phyloP scores from a whole-genome alignment of 441 rosid genomes.

The Erodium texanum region DNA sequence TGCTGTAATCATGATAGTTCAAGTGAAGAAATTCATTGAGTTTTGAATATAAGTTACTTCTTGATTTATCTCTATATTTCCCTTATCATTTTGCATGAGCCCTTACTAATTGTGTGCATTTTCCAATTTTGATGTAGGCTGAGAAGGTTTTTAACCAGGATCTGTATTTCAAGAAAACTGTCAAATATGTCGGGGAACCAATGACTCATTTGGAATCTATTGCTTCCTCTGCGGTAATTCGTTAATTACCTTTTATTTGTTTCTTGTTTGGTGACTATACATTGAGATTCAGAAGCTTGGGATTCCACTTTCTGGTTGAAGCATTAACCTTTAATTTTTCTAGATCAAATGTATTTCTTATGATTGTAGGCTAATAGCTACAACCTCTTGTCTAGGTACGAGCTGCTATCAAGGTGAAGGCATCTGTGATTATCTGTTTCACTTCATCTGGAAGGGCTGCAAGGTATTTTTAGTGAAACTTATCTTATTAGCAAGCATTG shows the following conservation, averaged over 20 bases:
- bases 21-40: not conserved
- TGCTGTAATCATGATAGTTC: not conserved
- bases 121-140: conserved; percentile 35
- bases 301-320: not conserved
- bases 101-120: not conserved
- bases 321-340: not conserved
- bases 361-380: conserved; percentile 9
- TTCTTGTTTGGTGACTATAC: not conserved
- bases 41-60: not conserved
- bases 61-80: not conserved
- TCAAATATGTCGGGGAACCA: conserved; percentile 89
- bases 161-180: conserved; percentile 80
- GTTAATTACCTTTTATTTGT: conserved; percentile 2
- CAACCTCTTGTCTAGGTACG: conserved; percentile 47
- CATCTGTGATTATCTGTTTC: conserved; percentile 82
- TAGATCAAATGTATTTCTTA: not conserved
- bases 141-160: conserved; percentile 98
- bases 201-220: conserved; percentile 95
- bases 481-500: not conserved
- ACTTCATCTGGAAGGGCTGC: conserved; percentile 94
- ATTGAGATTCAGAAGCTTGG: not conserved
- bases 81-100: not conserved
- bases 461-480: conserved; percentile 33
- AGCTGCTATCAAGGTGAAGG: conserved; percentile 91
- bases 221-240: conserved; percentile 89